phyloP scores from a whole-genome alignment of 78 protist genomes.

The Dictyostelium intermedium region DNA sequence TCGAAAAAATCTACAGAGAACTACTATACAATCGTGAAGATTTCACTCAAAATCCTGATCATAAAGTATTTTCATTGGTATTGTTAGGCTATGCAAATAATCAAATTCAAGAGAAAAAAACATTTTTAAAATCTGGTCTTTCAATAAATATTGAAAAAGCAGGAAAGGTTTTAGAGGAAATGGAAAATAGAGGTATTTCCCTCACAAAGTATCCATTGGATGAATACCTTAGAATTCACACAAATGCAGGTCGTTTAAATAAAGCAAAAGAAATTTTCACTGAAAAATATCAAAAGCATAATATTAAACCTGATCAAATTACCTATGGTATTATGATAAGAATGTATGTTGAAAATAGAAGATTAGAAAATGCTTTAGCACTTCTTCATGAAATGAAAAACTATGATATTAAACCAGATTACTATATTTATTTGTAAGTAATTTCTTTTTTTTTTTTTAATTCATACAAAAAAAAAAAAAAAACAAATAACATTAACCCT shows the following conservation, averaged over 20 bases:
- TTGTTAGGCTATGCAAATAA: slow-evolving; percentile 35
- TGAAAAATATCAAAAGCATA: not conserved
- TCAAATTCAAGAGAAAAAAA: not conserved
- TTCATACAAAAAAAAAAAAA: not conserved
- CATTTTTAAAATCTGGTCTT: not conserved
- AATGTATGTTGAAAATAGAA: not conserved
- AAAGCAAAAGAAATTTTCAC: not conserved
- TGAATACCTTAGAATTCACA: slow-evolving; percentile 10
- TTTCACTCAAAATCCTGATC: slow-evolving; percentile 44
- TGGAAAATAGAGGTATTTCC: not conserved
- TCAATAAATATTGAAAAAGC: slow-evolving; percentile 17
- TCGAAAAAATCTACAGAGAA: slow-evolving; percentile 46
- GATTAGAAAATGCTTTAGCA: slow-evolving; percentile 33
- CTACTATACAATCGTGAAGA: slow-evolving; percentile 18
- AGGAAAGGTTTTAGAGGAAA: not conserved
- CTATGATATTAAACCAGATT: slow-evolving; percentile 10
- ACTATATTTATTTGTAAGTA: slow-evolving; percentile 43
- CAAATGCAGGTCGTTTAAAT: not conserved
- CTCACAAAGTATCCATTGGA: not conserved
- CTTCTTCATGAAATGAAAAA: slow-evolving; percentile 35
- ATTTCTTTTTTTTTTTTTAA: too few species aligned
- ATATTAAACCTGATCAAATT: not conserved
- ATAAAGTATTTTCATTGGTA: slow-evolving; percentile 7
- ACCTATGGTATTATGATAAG: slow-evolving; percentile 34
- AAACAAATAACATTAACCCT: not conserved